These are phyloP conservation scores for Xylariaceae sp. DNA, from an alignment of 2,329 filamentous ascomycete species.

Conservation along the genomic window DNA sequence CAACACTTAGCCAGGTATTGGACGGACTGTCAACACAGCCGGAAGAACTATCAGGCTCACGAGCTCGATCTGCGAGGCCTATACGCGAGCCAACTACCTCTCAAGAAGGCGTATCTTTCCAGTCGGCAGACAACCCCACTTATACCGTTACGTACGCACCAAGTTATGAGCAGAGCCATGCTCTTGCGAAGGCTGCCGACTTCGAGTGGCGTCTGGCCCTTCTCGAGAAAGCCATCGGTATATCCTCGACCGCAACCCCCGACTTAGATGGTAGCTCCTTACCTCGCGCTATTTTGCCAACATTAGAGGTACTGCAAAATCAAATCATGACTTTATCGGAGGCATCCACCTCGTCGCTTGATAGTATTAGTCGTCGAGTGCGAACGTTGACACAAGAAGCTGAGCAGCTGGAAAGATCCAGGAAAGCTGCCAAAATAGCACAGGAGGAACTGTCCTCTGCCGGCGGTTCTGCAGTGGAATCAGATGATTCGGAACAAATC, in stretches of 20 bases:
- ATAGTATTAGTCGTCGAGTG: constrained; percentile 64
- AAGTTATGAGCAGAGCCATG: constrained; percentile 61
- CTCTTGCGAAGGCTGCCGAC: constrained; percentile 73
- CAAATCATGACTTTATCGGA: constrained; percentile 72
- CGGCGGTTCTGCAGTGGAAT: constrained; percentile 38
- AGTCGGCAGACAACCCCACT: constrained; percentile 38
- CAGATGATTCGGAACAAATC: constrained; percentile 61
- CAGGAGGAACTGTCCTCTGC: constrained; percentile 52
- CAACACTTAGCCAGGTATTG: constrained; percentile 65
- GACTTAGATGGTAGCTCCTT: constrained; percentile 53
- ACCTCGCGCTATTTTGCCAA: constrained; percentile 69
- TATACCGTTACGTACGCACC: constrained; percentile 62
- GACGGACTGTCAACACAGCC: constrained; percentile 52
- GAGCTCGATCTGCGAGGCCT: constrained; percentile 23
- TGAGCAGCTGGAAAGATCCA: constrained; percentile 61
- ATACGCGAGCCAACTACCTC: constrained; percentile 24
- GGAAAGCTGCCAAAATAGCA: constrained; percentile 55
- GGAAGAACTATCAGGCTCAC: constrained; percentile 25
- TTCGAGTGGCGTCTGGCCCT: constrained; percentile 77
- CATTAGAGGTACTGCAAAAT: constrained; percentile 72
- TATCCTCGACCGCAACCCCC: constrained; percentile 63
- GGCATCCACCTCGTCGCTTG: constrained; percentile 65
- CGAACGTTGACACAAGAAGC: constrained; percentile 67
- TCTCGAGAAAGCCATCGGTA: constrained; percentile 75
- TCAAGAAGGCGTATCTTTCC: constrained; percentile 14